These are phyloP conservation scores for Fusarium solani-melongenae DNA, from an alignment of 2,329 filamentous ascomycete species.

Conservation along the genomic window DNA sequence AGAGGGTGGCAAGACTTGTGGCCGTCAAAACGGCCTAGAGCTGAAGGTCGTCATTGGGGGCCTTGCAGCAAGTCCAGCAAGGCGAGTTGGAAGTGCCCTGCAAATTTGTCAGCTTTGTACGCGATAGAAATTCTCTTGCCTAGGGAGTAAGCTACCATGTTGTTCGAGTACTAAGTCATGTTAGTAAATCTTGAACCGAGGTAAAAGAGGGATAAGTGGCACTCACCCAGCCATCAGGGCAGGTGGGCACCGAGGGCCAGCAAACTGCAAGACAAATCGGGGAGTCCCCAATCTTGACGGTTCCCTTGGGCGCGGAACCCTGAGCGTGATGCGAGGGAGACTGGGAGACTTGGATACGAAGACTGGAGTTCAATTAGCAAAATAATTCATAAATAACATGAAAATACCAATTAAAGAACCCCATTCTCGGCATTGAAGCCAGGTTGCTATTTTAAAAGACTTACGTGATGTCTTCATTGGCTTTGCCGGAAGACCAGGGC, in stretches of 20 bases:
- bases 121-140: not conserved
- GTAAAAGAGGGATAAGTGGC: accelerated
- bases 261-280: slow-evolving; percentile 8
- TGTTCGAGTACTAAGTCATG: not conserved
- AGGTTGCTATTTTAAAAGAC: not conserved
- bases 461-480: slow-evolving; percentile 32
- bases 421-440: not conserved
- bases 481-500: slow-evolving; percentile 19
- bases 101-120: not conserved
- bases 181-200: not conserved
- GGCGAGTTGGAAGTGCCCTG: not conserved
- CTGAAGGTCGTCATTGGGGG: not conserved
- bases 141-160: not conserved
- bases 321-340: not conserved
- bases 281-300: not conserved
- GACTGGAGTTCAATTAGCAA: not conserved
- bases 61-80: slow-evolving; percentile 30
- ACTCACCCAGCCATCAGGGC: slow-evolving; percentile 26
- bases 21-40: not conserved
- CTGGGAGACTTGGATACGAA: slow-evolving; percentile 27
- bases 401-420: not conserved
- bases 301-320: not conserved
- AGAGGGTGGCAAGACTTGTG: not conserved
- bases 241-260: not conserved
- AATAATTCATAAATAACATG: not conserved